Conservation (phyloP, 192 early-diverging fungal species). For the Cetraspora pellucida region DNA sequence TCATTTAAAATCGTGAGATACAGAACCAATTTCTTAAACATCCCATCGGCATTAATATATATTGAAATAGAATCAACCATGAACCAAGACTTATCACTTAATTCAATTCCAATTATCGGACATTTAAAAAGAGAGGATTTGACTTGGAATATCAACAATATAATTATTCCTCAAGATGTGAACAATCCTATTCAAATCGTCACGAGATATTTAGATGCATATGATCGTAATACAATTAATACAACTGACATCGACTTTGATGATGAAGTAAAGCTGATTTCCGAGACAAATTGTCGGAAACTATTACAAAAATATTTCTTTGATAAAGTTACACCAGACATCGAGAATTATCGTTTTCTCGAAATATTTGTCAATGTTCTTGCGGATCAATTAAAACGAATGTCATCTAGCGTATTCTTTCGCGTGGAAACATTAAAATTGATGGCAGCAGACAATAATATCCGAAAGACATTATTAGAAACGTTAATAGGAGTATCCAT, state of each 20-base stretch:
- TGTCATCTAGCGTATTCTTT: slow-evolving; percentile 29
- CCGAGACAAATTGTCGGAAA: not conserved
- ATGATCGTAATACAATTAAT: not conserved
- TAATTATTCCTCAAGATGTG: slow-evolving; percentile 26
- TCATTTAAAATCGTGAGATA: slow-evolving; percentile 3
- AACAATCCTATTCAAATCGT: slow-evolving; percentile 33
- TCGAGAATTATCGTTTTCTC: slow-evolving; percentile 24
- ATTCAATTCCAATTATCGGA: slow-evolving; percentile 21
- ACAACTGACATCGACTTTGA: not conserved
- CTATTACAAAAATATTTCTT: slow-evolving; percentile 28
- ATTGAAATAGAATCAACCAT: slow-evolving; percentile 30
- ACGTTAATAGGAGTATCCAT: slow-evolving; percentile 31
- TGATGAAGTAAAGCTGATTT: not conserved
- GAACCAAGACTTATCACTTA: slow-evolving; percentile 15
- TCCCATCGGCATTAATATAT: not conserved
- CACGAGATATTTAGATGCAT: slow-evolving; percentile 13
- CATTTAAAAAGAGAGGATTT: not conserved
- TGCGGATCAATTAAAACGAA: not conserved
- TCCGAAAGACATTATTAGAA: slow-evolving; percentile 31
- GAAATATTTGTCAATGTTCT: slow-evolving; percentile 31
- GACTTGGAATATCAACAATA: slow-evolving; percentile 21
- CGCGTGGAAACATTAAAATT: slow-evolving; percentile 14
- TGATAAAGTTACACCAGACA: not conserved
- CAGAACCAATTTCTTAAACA: slow-evolving; percentile 1
- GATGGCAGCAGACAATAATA: not conserved